Base-by-base conservation (phyloP, 257 asterid species). In the Eucommia ulmoides region DNA sequence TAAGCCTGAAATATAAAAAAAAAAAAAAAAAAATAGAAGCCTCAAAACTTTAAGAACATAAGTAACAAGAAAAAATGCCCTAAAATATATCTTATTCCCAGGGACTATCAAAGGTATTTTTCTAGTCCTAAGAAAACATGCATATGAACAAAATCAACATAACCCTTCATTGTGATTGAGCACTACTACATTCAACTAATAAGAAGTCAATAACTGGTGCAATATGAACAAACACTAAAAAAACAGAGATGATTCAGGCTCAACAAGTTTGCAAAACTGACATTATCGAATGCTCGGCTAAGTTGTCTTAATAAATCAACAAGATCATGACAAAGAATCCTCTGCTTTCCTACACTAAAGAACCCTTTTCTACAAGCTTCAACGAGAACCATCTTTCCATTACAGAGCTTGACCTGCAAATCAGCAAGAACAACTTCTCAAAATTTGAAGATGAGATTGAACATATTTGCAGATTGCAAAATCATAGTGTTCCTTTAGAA, bases 261-360 rank as follows among this genome's bases (percentile, higher is more conserved):
- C 63, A 38, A 26, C 54, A 54, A 69, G 62, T 48, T 25, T 53
- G 24, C 17, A 21, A 68, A 58, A 62, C 86, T 67, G 26, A 89
- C 98, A 70, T 85, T 78, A 60, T 85, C 94, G 65, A 89, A 89
- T 60, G 89, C 94, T 76, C 94, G 70, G 67, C 93, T 85, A 52
- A 82, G 88, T 62, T 82, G 96, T 55, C 98, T 75, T 75, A 89
- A 63, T 67, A 89, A 70, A 73, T 85, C 98, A 54, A 85, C 94
- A 71, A 89, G 81, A 66, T 75, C 82, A 79, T 89, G 98, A 63
- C 85, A 80, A 66, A 76, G 81, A 65, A 80, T 64, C 55, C 68
- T 83, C 65, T 76, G 93, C 83, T 85, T 89, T 60, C 96, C 94
- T 26, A 61, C 60, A 71, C 74, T 67, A 55, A 61, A 71, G 57